Conservation (phyloP, 1,284 basidiomycete species). For the Dichomitus squalens region DNA sequence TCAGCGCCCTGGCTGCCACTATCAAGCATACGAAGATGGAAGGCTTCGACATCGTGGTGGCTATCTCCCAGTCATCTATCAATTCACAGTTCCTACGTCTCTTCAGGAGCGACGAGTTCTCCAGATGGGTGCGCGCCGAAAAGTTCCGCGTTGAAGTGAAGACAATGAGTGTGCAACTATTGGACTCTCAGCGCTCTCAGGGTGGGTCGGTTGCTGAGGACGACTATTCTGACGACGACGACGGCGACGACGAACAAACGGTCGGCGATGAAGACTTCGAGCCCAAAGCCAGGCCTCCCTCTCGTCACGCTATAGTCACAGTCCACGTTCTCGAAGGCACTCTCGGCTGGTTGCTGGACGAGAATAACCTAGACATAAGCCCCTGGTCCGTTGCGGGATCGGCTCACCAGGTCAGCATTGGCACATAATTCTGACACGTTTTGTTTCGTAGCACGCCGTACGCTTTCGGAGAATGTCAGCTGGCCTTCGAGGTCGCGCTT, state of each 20-base stretch:
- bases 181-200: neutral
- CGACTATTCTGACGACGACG: no score
- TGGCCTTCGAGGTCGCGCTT: slow-evolving; percentile 31
- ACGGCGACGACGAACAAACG: neutral
- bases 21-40: slow-evolving; percentile 27
- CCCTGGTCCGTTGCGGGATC: no score
- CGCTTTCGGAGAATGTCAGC: slow-evolving; percentile 20
- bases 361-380: no score
- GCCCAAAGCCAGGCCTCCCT: neutral
- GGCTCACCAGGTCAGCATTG: no score
- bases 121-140: neutral
- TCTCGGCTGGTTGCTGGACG: neutral
- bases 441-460: neutral
- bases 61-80: slow-evolving; percentile 35
- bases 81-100: slow-evolving; percentile 27
- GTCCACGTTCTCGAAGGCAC: slow-evolving; percentile 18
- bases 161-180: slow-evolving; percentile 16
- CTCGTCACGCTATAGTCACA: slow-evolving; percentile 29
- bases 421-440: no score
- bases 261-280: neutral
- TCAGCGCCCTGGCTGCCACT: slow-evolving; percentile 21
- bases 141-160: slow-evolving; percentile 27
- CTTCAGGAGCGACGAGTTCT: slow-evolving; percentile 2
- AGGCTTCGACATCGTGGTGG: slow-evolving; percentile 36
- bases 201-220: no score